Conservation (phyloP, 768 basidiomycete genomes). For the Gymnopilus junonius region DNA sequence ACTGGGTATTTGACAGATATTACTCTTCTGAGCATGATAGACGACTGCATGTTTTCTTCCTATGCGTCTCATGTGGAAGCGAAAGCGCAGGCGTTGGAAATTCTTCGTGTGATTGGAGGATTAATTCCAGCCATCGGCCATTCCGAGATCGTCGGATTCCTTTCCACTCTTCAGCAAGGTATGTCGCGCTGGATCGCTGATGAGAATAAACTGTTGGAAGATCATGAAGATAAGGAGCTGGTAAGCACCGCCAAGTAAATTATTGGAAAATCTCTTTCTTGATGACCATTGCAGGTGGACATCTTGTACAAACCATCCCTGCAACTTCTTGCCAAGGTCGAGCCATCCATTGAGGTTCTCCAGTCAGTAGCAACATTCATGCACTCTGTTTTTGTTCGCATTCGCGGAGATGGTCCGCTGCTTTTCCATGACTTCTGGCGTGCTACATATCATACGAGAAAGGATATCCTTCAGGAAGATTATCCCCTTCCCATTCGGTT, state of each 20-base stretch:
- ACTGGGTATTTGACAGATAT: background rate
- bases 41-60: slow-evolving; percentile 10
- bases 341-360: slow-evolving; percentile 46
- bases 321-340: slow-evolving; percentile 37
- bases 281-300: slow-evolving; percentile 28
- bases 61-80: slow-evolving; percentile 28
- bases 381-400: slow-evolving; percentile 51
- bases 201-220: slow-evolving; percentile 39
- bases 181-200: slow-evolving; percentile 61
- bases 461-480: slow-evolving; percentile 33
- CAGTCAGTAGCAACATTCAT: slow-evolving; percentile 49
- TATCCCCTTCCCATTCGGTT: slow-evolving; percentile 49
- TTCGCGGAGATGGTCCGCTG: slow-evolving; percentile 52
- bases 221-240: slow-evolving; percentile 49
- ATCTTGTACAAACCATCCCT: slow-evolving; percentile 52
- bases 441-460: slow-evolving; percentile 52
- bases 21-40: slow-evolving; percentile 11
- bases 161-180: slow-evolving; percentile 41
- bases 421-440: slow-evolving; percentile 65
- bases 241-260: slow-evolving; percentile 37
- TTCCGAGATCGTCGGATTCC: slow-evolving; percentile 33
- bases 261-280: background rate
- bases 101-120: slow-evolving; percentile 39
- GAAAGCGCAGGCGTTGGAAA: slow-evolving; percentile 28
- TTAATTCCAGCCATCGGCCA: slow-evolving; percentile 34